Evolutionary conservation across 2,329 filamentous ascomycete genomes (phyloP).

Genomic region (Paecilomyces sp.): DNA sequence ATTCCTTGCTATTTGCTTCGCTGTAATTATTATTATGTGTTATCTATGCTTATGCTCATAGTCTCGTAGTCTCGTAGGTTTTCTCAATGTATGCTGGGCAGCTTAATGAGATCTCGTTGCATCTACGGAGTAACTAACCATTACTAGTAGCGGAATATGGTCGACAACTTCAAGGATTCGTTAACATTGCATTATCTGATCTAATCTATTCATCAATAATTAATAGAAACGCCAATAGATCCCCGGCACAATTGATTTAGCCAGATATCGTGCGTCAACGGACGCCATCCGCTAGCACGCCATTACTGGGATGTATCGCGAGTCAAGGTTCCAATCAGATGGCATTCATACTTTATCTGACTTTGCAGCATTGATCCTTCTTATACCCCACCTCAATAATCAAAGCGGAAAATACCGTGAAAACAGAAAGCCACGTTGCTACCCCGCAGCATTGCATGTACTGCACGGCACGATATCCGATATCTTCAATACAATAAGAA

Average conservation of each 20-base stretch:
- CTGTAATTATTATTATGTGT: too few species aligned
- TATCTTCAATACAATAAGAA: not conserved
- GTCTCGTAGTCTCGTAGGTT: not conserved
- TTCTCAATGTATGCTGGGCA: not conserved
- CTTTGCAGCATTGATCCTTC: not conserved
- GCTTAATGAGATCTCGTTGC: not conserved
- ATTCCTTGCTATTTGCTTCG: not conserved
- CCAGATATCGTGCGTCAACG: not conserved
- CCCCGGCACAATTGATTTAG: not conserved
- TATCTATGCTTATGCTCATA: not conserved
- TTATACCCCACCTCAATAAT: not conserved
- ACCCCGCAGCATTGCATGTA: not conserved
- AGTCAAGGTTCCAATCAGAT: not conserved
- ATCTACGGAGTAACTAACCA: not conserved
- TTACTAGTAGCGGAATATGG: not conserved
- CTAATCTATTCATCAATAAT: not conserved
- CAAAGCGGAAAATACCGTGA: not conserved
- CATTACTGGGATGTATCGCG: not conserved
- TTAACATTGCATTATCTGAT: not conserved
- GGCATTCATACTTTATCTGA: not conserved
- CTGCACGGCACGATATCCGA: not conserved
- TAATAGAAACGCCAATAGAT: not conserved
- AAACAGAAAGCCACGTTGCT: not conserved
- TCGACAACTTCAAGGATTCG: not conserved
- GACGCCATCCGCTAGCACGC: not conserved